A percentile compares a stretch with the other conserved stretches of the same genome.
Conservation (phyloP, 208 protist genomes). For the Crithidia fasciculata region DNA sequence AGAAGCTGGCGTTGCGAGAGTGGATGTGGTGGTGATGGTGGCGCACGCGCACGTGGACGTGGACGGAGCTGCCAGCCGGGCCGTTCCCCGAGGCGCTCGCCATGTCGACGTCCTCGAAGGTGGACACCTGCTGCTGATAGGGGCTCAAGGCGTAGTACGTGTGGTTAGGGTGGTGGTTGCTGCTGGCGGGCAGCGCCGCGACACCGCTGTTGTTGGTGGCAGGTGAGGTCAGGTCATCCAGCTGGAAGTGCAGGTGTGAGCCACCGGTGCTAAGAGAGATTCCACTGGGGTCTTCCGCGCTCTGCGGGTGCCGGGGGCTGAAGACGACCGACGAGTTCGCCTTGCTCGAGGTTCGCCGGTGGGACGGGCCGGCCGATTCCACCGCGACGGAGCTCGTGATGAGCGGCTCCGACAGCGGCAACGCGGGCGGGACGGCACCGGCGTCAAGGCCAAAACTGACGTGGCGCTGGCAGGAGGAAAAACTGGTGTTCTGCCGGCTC, state of each 20-base stretch:
- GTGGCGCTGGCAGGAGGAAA: constrained; percentile 18
- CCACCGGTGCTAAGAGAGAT: not conserved
- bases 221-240: constrained; percentile 1
- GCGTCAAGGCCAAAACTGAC: constrained; percentile 18
- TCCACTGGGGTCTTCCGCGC: not conserved
- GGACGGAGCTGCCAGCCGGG: constrained; percentile 15
- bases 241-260: constrained; percentile 11
- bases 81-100: not conserved
- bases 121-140: constrained; percentile 14
- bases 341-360: not conserved
- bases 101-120: constrained; percentile 16
- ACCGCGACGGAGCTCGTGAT: not conserved
- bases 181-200: not conserved
- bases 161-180: constrained; percentile 3
- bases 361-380: not conserved
- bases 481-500: not conserved
- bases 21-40: constrained; percentile 28
- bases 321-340: not conserved
- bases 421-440: not conserved
- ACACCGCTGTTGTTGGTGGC: constrained; percentile 16
- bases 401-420: constrained; percentile 3
- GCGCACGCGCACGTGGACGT: constrained; percentile 40
- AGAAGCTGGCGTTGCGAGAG: constrained; percentile 29
- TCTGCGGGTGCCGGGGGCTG: constrained; percentile 4
- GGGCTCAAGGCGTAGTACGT: constrained; percentile 10